Evolutionary conservation across 2,329 filamentous ascomycete species (phyloP), one percentile per base, ranked within the genome.

Genomic region (Cercospora sp.): DNA sequence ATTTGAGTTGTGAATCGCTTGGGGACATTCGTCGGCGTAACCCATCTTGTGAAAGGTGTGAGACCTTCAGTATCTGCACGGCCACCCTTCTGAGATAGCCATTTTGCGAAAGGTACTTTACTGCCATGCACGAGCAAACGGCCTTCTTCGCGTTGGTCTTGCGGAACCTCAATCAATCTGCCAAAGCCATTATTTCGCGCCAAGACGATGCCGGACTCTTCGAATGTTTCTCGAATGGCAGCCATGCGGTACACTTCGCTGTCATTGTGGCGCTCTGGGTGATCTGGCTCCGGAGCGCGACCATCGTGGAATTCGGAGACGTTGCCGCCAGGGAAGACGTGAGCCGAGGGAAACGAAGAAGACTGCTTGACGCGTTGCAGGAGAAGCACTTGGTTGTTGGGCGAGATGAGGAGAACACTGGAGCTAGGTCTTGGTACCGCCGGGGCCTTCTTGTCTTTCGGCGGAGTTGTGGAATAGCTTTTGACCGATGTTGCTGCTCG

Each of bases 301-400:
- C 91, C 93, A 73, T 98, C 94, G 75, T 97, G 92, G 20, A 87
- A 86, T 0, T 87, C 79, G 12, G 93, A 90, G 23, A 97, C 85
- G 74, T 93, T 93, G 5, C 95, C 95, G 36, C 95, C 95, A 0
- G 95, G 94, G 73, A 99, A 99, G 69, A 99, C 95, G 77, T 98
- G 93, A 0, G 94, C 95, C 0, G 92, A 94, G 3, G 94, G 88
- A 76, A 97, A 98, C 2, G 93, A 91, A 1, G 87, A 88, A 0
- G 92, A 95, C 1, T 90, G 93, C 71, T 90, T 86, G 2, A 97
- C 92, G 70, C 95, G 90, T 78, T 93, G 93, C 8, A 98, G 88
- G 18, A 98, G 88, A 0, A 99, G 86, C 58, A 98, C 88, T 78
- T 97, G 89, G 78, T 98, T 97, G 61, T 86, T 84, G 0, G 93